A percentile compares a stretch with the other conserved stretches of the same genome.
phyloP scores from a whole-genome alignment of 2,329 filamentous ascomycete species.

The Clathrospora elynae region DNA sequence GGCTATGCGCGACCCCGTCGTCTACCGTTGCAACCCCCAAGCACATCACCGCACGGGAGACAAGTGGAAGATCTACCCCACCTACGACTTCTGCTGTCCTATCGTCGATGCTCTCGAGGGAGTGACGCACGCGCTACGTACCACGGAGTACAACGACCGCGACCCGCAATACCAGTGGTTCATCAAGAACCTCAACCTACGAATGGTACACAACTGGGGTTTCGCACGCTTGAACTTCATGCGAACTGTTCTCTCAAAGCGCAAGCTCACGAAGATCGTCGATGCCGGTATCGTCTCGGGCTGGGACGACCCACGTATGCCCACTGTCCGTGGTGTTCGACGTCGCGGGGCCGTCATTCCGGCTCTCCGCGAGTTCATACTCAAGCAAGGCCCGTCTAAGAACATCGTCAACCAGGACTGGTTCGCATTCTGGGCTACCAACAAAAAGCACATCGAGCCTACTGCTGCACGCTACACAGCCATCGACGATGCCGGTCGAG shows the following conservation, averaged over 20 bases:
- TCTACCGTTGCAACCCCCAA: conserved; percentile 86
- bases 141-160: conserved; percentile 85
- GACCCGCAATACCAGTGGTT: conserved; percentile 90
- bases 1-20: conserved; percentile 93
- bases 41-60: conserved; percentile 78
- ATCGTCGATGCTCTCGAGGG: conserved; percentile 81
- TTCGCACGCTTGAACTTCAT: conserved; percentile 86
- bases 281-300: conserved; percentile 76
- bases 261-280: conserved; percentile 83
- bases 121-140: conserved; percentile 80
- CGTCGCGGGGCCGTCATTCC: conserved; percentile 79
- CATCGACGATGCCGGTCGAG: conserved; percentile 71
- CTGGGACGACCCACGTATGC: conserved; percentile 88
- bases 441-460: conserved; percentile 60
- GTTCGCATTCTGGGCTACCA: conserved; percentile 65
- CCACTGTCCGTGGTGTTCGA: conserved; percentile 78
- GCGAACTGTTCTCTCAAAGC: conserved; percentile 80
- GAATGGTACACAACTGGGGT: conserved; percentile 82
- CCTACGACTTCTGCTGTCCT: conserved; percentile 85
- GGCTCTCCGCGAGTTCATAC: conserved; percentile 80
- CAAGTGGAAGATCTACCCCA: conserved; percentile 85
- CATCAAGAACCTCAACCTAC: conserved; percentile 72
- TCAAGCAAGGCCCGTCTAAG: conserved; percentile 81
- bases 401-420: conserved; percentile 86
- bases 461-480: conserved; percentile 56